Conservation (phyloP, 2,329 filamentous ascomycete species). For the Talaromyces sp. region DNA sequence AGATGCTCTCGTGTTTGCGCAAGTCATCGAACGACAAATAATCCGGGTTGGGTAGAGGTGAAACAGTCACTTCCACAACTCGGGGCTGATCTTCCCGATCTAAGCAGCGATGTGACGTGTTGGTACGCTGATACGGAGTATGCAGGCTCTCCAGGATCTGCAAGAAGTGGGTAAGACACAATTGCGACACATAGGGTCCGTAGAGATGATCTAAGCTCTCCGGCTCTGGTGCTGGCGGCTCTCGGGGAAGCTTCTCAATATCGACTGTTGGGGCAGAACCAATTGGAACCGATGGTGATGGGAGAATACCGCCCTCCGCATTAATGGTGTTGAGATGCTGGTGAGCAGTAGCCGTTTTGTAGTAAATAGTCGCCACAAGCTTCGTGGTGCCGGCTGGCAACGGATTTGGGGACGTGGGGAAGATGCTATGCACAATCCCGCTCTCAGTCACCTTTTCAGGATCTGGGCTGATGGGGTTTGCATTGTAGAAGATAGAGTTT, state of each 20-base stretch:
- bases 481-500: constrained; percentile 27
- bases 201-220: constrained; percentile 56
- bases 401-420: constrained; percentile 40
- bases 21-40: constrained; percentile 61
- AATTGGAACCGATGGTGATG: constrained; percentile 39
- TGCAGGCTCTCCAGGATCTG: constrained; percentile 50
- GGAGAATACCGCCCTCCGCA: constrained; percentile 37
- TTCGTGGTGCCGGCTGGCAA: constrained; percentile 41
- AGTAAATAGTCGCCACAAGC: constrained; percentile 49
- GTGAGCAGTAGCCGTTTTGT: constrained; percentile 43
- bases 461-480: constrained; percentile 39
- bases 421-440: constrained; percentile 47
- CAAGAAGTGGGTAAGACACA: constrained; percentile 56
- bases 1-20: constrained; percentile 75
- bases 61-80: constrained; percentile 53
- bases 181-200: constrained; percentile 53
- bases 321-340: constrained; percentile 46
- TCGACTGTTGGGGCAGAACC: constrained; percentile 52
- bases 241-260: constrained; percentile 52
- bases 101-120: constrained; percentile 48
- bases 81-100: constrained; percentile 48
- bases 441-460: constrained; percentile 44
- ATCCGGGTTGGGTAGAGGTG: constrained; percentile 47
- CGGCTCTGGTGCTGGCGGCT: constrained; percentile 53
- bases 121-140: constrained; percentile 49